A percentile compares a stretch with the other conserved stretches of the same genome.
These are phyloP conservation scores for Pterula multifida DNA, from an alignment of 1,284 basidiomycete genomes.

Conservation along the genomic window DNA sequence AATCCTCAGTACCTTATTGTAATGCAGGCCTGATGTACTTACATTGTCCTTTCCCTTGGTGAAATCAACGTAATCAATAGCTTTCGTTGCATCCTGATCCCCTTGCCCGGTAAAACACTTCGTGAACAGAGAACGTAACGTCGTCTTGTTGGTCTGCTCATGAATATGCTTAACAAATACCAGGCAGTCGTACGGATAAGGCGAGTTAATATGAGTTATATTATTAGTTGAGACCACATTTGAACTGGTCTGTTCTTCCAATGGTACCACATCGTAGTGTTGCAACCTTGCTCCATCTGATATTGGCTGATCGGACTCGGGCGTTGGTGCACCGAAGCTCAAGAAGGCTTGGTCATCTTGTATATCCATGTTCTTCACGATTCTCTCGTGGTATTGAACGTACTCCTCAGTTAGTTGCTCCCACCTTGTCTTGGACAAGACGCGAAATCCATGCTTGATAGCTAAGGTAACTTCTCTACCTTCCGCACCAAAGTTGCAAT, in stretches of 20 bases:
- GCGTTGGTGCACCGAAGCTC: too few relatives aligned
- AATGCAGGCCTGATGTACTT: slow-evolving; percentile 14
- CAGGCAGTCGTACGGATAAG: not conserved
- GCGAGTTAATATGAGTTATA: slow-evolving; percentile 1
- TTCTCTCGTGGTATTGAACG: slow-evolving; percentile 33
- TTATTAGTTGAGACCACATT: too few relatives aligned
- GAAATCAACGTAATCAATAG: slow-evolving; percentile 67
- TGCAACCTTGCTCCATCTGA: too few relatives aligned
- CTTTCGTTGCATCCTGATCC: slow-evolving; percentile 14
- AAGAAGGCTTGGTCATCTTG: slow-evolving; percentile 44
- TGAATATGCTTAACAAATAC: not conserved
- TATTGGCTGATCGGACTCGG: too few relatives aligned
- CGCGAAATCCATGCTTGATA: slow-evolving; percentile 43
- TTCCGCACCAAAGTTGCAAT: not conserved
- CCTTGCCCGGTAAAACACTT: slow-evolving; percentile 17
- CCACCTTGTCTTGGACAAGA: slow-evolving; percentile 46
- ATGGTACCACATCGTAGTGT: too few relatives aligned
- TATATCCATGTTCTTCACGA: not conserved
- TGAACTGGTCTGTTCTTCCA: too few relatives aligned
- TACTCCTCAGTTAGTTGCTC: slow-evolving; percentile 52
- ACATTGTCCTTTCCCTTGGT: slow-evolving; percentile 66
- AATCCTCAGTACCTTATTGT: not conserved
- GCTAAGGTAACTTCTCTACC: slow-evolving; percentile 26
- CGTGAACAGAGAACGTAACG: slow-evolving; percentile 21
- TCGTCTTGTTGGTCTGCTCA: slow-evolving; percentile 12